Evolutionary conservation across 2,329 filamentous ascomycete species (phyloP), one percentile per base, ranked within the genome.

Genomic region (Aspergillus sp.): DNA sequence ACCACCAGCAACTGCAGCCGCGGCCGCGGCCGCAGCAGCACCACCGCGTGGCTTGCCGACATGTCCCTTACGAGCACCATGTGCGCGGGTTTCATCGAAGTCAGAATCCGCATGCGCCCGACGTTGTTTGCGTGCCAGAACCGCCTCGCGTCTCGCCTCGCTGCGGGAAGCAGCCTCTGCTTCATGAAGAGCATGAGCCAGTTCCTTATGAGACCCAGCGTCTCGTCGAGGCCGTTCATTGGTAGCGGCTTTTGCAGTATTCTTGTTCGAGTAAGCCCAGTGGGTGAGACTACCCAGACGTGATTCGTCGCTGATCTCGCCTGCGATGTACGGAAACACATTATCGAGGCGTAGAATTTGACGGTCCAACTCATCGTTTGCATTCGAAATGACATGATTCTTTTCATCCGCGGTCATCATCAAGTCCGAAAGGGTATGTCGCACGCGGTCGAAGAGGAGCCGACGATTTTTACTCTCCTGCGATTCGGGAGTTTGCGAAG

Each of bases 381-480:
- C 91, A 11, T 91, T 94, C 32, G 88, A 86, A 44, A 97, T 86
- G 55, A 98, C 93, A 56, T 96, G 90, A 54, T 96, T 95, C 71
- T 98, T 98, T 70, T 98, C 93, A 61, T 98, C 93, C 32, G 97
- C 78, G 1, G 90, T 91, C 38, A 89, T 82, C 36, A 97, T 81
- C 75, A 97, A 86, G 56, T 90, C 86, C 52, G 85, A 81, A 41
- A 95, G 84, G 52, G 86, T 85, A 56, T 82, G 77, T 32, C 89
- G 84, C 42, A 91, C 82, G 47, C 88, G 83, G 57, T 83, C 81
- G 62, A 91, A 95, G 34, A 90, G 74, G 58, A 86, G 80, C 52
- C 88, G 82, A 51, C 70, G 68, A 42, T 57, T 59, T 53, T 58
- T 65, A 43, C 61, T 61, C 32, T 68, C 65, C 35, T 62, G 46